Base-by-base conservation (phyloP, 768 basidiomycete genomes). In the Hygrocybe coccinea region DNA sequence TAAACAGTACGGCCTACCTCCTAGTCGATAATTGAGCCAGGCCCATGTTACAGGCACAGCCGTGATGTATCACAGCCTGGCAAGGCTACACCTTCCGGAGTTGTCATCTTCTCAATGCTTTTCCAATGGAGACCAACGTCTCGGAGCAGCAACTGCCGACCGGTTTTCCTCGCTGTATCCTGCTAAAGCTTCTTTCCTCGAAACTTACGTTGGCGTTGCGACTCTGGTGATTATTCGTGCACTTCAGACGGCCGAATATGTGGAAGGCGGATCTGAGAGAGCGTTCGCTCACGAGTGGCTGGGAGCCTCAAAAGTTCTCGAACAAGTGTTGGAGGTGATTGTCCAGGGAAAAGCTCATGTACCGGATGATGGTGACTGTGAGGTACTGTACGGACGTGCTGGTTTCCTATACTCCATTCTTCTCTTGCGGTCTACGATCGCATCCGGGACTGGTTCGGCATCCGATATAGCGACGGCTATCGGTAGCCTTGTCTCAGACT, bases 331-430 rank as follows among this genome's bases (percentile, higher is more conserved):
- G 2, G 54, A 64, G 19, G 58, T 62, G 46, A 62, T 65, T 41
- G 33, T 64, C 25, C 55, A 54, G 3, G 65, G 68, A 53, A 68
- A 68, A 56, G 10, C 41, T 38, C n/a, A n/a, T n/a, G n/a, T n/a
- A n/a, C 15, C 24, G 52, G 67, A 71, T 33, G 79, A 79, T 35
- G 79, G 77, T 55, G 78, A 75, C 14, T 81, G 79, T 58, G 83
- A 84, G 59, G 74, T 82, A 5, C 70, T 84, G 8, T 83, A 83
- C 62, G 82, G 81, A 2, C 80, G 81, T 46, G 80, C 80, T 15
- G 82, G 83, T 1, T 67, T 83, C 36, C 69, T 84, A 1, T 83
- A 83, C 57, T 74, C 78, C 4, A 65, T 83, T 15, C 69, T 81
- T 2, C 71, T 70, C 33, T 68, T 84, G n/a, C 73, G 79, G 33